Conservation (phyloP, 257 asterid genomes). For the Catharanthus roseus region DNA sequence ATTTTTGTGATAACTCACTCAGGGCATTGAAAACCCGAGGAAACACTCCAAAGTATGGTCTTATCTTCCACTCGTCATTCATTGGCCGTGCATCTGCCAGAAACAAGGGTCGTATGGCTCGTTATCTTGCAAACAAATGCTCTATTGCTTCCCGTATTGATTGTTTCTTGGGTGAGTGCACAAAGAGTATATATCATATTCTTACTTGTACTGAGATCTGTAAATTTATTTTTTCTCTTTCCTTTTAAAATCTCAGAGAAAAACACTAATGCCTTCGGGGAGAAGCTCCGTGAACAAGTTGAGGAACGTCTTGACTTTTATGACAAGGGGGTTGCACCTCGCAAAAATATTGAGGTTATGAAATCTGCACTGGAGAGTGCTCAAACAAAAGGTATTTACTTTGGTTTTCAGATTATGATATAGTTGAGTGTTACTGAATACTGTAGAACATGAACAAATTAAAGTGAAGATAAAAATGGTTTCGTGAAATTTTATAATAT, state of each 20-base stretch:
- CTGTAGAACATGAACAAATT: not conserved
- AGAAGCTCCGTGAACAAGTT: slow-evolving; percentile 94
- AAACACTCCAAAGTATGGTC: too few relatives aligned
- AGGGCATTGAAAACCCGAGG: too few relatives aligned
- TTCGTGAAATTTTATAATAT: too few relatives aligned
- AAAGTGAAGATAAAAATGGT: too few relatives aligned
- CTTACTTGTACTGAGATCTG: not conserved
- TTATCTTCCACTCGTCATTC: too few relatives aligned
- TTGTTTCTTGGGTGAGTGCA: too few relatives aligned
- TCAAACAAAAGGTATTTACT: slow-evolving; percentile 58
- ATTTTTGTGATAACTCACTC: too few relatives aligned
- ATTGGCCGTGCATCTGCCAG: too few relatives aligned
- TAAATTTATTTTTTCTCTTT: not conserved
- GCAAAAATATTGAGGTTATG: slow-evolving; percentile 89
- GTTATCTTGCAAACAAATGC: too few relatives aligned
- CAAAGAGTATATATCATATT: not conserved
- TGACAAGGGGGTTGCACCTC: slow-evolving; percentile 96
- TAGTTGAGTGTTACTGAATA: not conserved
- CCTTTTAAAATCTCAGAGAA: slow-evolving; percentile 38
- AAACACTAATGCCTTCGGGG: slow-evolving; percentile 70
- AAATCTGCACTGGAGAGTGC: slow-evolving; percentile 57
- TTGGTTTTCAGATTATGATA: not conserved
- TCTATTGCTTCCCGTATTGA: too few relatives aligned
- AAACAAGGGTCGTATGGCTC: too few relatives aligned
- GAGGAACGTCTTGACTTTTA: slow-evolving; percentile 94